phyloP scores from a whole-genome alignment of 164 flowering plant genomes.

The Magnolia changhungtana region DNA sequence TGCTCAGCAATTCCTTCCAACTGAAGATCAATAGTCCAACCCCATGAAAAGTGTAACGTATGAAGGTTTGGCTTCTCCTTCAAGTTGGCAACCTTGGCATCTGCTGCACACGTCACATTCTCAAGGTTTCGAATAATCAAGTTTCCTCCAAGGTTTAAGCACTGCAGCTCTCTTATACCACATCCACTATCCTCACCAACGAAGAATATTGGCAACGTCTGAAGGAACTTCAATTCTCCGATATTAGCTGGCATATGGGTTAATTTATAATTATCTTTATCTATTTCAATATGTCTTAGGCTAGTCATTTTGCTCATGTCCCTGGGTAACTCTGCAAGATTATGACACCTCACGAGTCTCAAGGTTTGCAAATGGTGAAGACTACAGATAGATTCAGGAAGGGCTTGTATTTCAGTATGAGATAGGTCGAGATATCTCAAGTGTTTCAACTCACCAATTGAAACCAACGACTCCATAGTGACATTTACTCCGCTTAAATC shows the following conservation, averaged over 20 bases:
- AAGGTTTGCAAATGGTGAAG: constrained; percentile 11
- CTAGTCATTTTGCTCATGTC: constrained; percentile 4
- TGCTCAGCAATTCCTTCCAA: background rate
- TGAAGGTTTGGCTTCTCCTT: background rate
- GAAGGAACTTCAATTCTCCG: constrained; percentile 3
- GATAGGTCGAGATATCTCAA: constrained; percentile 11
- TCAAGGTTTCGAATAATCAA: background rate
- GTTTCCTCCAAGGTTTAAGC: constrained; percentile 2
- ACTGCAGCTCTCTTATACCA: constrained; percentile 1
- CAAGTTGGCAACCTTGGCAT: constrained; percentile 7
- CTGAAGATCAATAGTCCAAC: background rate
- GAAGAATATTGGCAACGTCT: background rate
- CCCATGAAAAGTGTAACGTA: background rate
- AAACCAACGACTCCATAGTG: background rate
- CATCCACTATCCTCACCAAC: background rate
- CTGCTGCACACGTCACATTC: background rate
- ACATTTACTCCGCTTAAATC: background rate
- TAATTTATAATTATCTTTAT: no score
- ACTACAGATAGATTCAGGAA: constrained; percentile 4
- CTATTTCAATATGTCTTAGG: constrained; percentile 11
- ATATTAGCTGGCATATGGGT: background rate
- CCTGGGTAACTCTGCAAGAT: background rate
- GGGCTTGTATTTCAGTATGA: background rate
- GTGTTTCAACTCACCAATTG: constrained; percentile 10
- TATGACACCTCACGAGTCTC: background rate